phyloP scores from a whole-genome alignment of 805 yeast genomes.

The Metschnikowia chrysomelidarum region DNA sequence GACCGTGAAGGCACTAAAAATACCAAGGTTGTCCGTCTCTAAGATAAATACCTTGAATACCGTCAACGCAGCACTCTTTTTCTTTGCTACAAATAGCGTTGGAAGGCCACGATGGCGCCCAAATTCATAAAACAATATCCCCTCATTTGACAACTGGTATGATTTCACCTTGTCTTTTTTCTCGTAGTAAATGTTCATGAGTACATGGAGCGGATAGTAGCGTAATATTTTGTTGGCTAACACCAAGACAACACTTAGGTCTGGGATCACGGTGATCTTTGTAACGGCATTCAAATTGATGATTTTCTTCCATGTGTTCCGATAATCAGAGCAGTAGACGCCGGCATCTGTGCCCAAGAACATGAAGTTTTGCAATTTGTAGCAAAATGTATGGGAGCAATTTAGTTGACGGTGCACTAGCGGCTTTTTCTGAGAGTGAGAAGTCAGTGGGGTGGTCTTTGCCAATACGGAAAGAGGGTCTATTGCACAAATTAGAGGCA shows the following conservation, averaged over 20 bases:
- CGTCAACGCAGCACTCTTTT: slow-evolving; percentile 45
- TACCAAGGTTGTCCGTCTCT: slow-evolving; percentile 53
- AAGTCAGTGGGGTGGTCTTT: background rate
- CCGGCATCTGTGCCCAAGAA: slow-evolving; percentile 67
- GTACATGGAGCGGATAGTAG: slow-evolving; percentile 60
- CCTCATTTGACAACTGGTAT: slow-evolving; percentile 47
- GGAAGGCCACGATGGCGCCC: slow-evolving; percentile 67
- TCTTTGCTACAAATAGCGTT: slow-evolving; percentile 55
- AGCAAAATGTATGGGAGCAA: slow-evolving; percentile 46
- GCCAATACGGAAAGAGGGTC: slow-evolving; percentile 46
- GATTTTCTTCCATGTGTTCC: slow-evolving; percentile 57
- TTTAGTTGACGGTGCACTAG: slow-evolving; percentile 35
- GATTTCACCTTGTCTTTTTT: slow-evolving; percentile 42
- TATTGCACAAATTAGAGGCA: slow-evolving; percentile 51
- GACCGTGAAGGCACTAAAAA: slow-evolving; percentile 36
- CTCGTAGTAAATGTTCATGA: slow-evolving; percentile 57
- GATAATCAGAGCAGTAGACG: slow-evolving; percentile 49
- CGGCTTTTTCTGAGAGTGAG: slow-evolving; percentile 11
- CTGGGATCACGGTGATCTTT: slow-evolving; percentile 59
- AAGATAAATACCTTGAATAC: slow-evolving; percentile 59
- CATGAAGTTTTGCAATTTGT: slow-evolving; percentile 44
- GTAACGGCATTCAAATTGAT: slow-evolving; percentile 50
- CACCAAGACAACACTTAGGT: slow-evolving; percentile 54
- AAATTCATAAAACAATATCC: slow-evolving; percentile 56
- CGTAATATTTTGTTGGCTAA: slow-evolving; percentile 58